These are phyloP conservation scores for Erodium moschatum DNA, from an alignment of 441 rosid genomes.

Conservation along the genomic window DNA sequence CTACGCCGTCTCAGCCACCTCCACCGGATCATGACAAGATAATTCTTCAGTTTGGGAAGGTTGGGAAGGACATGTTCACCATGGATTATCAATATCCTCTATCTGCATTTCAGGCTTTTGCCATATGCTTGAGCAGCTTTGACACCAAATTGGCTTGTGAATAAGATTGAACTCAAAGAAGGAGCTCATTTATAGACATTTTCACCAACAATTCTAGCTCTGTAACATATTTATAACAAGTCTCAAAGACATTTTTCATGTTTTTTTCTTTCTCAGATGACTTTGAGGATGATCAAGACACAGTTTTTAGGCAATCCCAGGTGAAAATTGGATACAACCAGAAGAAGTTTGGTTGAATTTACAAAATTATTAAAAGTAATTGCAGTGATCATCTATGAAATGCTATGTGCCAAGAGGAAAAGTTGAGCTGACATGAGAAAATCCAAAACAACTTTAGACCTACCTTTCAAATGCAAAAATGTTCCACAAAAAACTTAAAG, in stretches of 20 bases:
- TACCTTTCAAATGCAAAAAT: too few relatives aligned
- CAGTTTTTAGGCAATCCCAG: not conserved
- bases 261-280: too few relatives aligned
- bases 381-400: not conserved
- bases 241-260: too few relatives aligned
- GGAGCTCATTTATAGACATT: not conserved
- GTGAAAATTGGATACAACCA: not conserved
- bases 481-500: too few relatives aligned
- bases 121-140: slow-evolving; percentile 14
- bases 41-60: slow-evolving; percentile 26
- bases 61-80: slow-evolving; percentile 23
- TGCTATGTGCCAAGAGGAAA: not conserved
- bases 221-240: too few relatives aligned
- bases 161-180: not conserved
- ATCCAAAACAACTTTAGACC: not conserved
- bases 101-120: slow-evolving; percentile 25
- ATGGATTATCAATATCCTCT: slow-evolving; percentile 24
- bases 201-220: not conserved
- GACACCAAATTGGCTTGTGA: slow-evolving; percentile 23
- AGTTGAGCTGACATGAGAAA: not conserved
- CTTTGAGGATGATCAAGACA: too few relatives aligned
- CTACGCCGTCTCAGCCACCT: not conserved
- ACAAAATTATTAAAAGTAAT: not conserved
- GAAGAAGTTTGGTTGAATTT: too few relatives aligned
- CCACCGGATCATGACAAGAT: not conserved